Base-by-base conservation (phyloP, 441 rosid genomes). In the Isatis lusitanica region DNA sequence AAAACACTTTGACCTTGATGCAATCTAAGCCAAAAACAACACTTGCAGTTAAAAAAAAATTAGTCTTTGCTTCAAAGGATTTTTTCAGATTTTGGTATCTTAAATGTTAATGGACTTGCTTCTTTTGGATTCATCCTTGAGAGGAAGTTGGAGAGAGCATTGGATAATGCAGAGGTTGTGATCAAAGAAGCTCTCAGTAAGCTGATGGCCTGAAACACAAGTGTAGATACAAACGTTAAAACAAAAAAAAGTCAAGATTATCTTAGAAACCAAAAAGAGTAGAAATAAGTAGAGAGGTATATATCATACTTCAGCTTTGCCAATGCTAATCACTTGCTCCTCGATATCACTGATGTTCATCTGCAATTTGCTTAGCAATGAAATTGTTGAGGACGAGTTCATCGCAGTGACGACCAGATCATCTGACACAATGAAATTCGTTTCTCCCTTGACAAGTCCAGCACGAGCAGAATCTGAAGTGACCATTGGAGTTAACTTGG, bases 391-490 rank as follows among this genome's bases (percentile, higher is more conserved):
- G 5, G 74, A 72, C 3, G 74, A 78, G 46, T 56, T 44, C 70
- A 78, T 53, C 8, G 81, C 66, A 13, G 66, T 62, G 15, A 73
- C 28, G 1, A 61, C 3, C 1, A 73, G 16, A 62, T 78, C 74
- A 78, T 78, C 67, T 7, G 81, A 66, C 0, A 78, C 74, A 16
- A 67, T 28, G 62, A 78, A 78, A 48, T 28, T 61, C 0, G 73
- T 60, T 42, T 59, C 70, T 53, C 52, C 69, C 9, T 72, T 77
- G 6, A 77, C 21, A 72, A 71, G 13, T 61, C 74, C 65, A 9
- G 16, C 4, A 24, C 35, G 18, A n/a, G 11, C 21, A 7, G 44
- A 36, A 18, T 18, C 7, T 13, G 42, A 35, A 36, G 63, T 47
- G 47, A 48, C 13, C 10, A 38, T 4, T 28, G 62, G 40, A 7